Base-by-base conservation (phyloP, 2,329 filamentous ascomycete genomes). In the Fusarium poae region DNA sequence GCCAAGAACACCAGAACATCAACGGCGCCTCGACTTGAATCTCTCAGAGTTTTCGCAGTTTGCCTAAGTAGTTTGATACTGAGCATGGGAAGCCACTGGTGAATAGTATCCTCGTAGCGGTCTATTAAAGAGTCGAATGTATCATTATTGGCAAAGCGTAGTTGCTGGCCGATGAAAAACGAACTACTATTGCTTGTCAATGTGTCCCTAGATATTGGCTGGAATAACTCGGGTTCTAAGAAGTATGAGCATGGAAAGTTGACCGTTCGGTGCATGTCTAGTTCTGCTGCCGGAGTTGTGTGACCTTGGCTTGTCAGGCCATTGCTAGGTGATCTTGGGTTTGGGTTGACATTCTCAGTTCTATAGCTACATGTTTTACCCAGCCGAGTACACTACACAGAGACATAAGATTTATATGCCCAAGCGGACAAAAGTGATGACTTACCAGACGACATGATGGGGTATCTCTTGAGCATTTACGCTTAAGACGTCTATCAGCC, bases 391-490 rank as follows among this genome's bases (percentile, higher is more conserved):
- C 53, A 52, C 53, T 56, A 18, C 3, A 30, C 13, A 44, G 9
- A n/a, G 5, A 16, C 12, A 3, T 29, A 7, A 32, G 30, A 32
- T 13, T 16, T 16, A 32, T 32, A 15, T 32, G 6, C 30, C 4
- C 4, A 6, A 16, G 30, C 30, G 30, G 30, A 32, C 13, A 32
- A 32, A 15, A 13, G 29, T 8, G 3, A 15, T 6, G 2, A 11
- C 34, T 39, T 1, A 51, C 53, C 8, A 56, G 45, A 15, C 30
- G 53, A 1, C 53, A 56, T 16, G 44, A 56, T 1, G 53, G 53
- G 6, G 30, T 39, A 25, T 57, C 53, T 13, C 7, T n/a, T 32
- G 53, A 57, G 18, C 53, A 57, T 21, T 7, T 57, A 8, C 53
- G 53, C 25, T 57, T 57, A 0, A 52, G 53, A 2, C 53, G 53